phyloP scores from a whole-genome alignment of 768 basidiomycete genomes.

The Trametes cubensis region DNA sequence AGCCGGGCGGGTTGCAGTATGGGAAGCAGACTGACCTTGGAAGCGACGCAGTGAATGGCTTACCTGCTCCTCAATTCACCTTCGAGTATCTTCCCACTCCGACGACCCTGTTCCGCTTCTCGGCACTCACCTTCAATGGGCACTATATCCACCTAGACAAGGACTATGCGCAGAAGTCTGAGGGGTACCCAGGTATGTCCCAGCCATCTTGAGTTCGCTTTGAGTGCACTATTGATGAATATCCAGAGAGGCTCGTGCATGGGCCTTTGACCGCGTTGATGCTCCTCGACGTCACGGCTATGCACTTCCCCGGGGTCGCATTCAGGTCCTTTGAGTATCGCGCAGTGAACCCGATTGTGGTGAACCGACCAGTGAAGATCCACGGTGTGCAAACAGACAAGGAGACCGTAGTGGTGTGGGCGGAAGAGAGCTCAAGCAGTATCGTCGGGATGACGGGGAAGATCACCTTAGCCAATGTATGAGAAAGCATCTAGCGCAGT shows the following conservation, averaged over 20 bases:
- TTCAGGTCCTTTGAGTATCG: slow-evolving; percentile 67
- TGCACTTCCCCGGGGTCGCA: slow-evolving; percentile 49
- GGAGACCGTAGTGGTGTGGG: slow-evolving; percentile 54
- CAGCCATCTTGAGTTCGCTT: background rate
- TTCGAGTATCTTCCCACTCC: slow-evolving; percentile 68
- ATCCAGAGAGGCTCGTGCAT: slow-evolving; percentile 80
- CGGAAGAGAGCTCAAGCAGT: slow-evolving; percentile 55
- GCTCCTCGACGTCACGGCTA: slow-evolving; percentile 63
- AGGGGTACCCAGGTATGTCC: slow-evolving; percentile 71
- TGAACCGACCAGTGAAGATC: slow-evolving; percentile 51
- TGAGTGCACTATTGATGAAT: background rate
- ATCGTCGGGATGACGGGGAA: slow-evolving; percentile 69
- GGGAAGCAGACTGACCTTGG: slow-evolving; percentile 4
- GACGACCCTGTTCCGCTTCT: slow-evolving; percentile 82
- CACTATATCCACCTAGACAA: slow-evolving; percentile 85
- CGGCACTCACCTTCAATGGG: slow-evolving; percentile 83
- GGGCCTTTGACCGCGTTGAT: slow-evolving; percentile 82
- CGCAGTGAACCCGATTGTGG: slow-evolving; percentile 65
- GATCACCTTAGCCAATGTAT: slow-evolving; percentile 31
- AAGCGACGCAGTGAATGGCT: slow-evolving; percentile 46
- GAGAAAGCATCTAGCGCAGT: background rate
- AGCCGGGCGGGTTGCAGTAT: slow-evolving; percentile 1
- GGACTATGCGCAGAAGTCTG: slow-evolving; percentile 62
- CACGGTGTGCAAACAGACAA: slow-evolving; percentile 48
- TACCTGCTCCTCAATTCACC: slow-evolving; percentile 57